phyloP scores from a whole-genome alignment of 2,329 filamentous ascomycete genomes.

The Colletotrichum chrysophilum region DNA sequence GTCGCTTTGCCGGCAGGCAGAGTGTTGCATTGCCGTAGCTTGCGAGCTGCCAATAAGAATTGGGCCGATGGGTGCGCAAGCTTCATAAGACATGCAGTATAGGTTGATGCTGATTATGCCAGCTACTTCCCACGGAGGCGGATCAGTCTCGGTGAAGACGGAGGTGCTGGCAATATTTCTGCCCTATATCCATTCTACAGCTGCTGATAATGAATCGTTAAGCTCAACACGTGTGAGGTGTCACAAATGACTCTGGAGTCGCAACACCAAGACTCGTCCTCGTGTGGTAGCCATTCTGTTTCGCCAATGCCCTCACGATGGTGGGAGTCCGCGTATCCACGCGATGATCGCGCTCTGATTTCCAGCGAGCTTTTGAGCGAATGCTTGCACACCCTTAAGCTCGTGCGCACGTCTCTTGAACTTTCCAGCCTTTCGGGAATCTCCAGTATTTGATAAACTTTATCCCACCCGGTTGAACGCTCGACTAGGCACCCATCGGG shows the following conservation, averaged over 20 bases:
- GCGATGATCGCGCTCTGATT: background rate
- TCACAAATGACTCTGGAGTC: background rate
- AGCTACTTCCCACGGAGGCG: background rate
- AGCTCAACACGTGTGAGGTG: background rate
- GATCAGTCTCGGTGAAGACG: background rate
- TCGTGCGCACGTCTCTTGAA: background rate
- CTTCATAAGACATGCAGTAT: background rate
- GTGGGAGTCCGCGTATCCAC: background rate
- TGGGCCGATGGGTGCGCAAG: background rate
- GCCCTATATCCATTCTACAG: background rate
- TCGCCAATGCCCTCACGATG: background rate
- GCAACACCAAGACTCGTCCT: background rate
- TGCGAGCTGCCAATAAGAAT: background rate
- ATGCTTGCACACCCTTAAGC: background rate
- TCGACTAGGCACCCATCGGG: background rate
- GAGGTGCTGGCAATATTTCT: background rate
- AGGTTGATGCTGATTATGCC: background rate
- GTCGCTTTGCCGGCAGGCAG: background rate
- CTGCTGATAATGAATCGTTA: background rate
- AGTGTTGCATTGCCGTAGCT: background rate
- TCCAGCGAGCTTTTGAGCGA: background rate
- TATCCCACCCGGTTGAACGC: background rate
- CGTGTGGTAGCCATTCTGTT: background rate
- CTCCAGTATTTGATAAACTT: background rate
- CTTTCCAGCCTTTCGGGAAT: background rate